These are phyloP conservation scores for Entomortierella parvispora DNA, from an alignment of 192 early-diverging fungal species.

Conservation along the genomic window DNA sequence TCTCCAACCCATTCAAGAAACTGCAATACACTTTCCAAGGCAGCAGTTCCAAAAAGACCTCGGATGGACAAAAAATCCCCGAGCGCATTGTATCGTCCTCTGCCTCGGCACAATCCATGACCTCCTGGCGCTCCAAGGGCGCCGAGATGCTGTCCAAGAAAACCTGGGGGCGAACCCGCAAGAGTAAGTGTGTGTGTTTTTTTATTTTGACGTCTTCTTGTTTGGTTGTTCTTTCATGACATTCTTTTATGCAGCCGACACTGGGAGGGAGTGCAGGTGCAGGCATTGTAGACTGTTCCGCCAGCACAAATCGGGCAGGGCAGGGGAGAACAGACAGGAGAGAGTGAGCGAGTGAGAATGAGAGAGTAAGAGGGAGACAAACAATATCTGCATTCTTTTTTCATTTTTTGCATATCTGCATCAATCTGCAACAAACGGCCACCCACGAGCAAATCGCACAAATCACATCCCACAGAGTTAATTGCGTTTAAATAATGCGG, in stretches of 20 bases:
- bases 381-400: no score
- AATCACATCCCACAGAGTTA: no score
- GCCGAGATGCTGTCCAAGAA: slow-evolving; percentile 49
- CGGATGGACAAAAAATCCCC: not conserved
- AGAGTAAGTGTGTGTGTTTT: slow-evolving; percentile 27
- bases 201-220: slow-evolving; percentile 2
- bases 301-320: no score
- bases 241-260: not conserved
- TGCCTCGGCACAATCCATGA: slow-evolving; percentile 43
- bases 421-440: no score
- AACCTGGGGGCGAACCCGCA: slow-evolving; percentile 40
- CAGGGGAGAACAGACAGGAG: no score
- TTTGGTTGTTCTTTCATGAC: not conserved
- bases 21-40: slow-evolving; percentile 26
- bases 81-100: slow-evolving; percentile 29
- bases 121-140: slow-evolving; percentile 50
- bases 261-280: no score
- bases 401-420: no score
- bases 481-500: no score
- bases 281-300: no score
- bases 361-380: no score
- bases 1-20: slow-evolving; percentile 52
- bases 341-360: no score
- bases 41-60: slow-evolving; percentile 15
- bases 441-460: no score